phyloP scores from a whole-genome alignment of 108 stramenopile species.

The Phaeodactylum tricornutum region DNA sequence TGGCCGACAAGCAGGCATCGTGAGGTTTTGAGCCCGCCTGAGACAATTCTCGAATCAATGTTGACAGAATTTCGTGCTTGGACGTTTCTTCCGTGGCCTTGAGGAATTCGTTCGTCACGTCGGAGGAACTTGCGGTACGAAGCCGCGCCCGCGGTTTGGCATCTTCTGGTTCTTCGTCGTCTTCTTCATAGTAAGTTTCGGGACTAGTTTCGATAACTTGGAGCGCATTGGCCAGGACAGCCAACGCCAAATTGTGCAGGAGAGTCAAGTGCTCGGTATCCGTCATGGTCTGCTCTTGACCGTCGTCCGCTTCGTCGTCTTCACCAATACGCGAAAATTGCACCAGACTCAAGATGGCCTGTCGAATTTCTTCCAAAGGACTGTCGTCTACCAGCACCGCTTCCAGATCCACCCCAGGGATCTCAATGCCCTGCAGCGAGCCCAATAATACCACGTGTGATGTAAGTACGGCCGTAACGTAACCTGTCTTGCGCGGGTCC shows the following conservation, averaged over 20 bases:
- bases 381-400: conserved; percentile 54
- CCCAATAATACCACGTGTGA: conserved; percentile 71
- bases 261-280: conserved; percentile 50
- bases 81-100: conserved; percentile 50
- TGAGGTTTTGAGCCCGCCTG: conserved; percentile 73
- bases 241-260: conserved; percentile 73
- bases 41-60: conserved; percentile 61
- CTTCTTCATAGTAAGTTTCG: conserved; percentile 4
- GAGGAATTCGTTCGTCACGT: conserved; percentile 46
- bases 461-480: conserved; percentile 68
- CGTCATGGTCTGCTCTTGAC: conserved; percentile 16
- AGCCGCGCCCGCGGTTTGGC: conserved; percentile 24
- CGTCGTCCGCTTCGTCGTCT: conserved; percentile 35
- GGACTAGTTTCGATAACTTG: conserved; percentile 49
- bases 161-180: conserved; percentile 31
- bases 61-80: conserved; percentile 58
- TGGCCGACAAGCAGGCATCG: conserved; percentile 75
- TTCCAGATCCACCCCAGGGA: conserved; percentile 29
- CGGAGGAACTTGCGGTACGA: conserved; percentile 24
- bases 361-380: conserved; percentile 70
- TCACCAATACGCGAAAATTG: conserved; percentile 62
- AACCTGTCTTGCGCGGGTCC: conserved; percentile 66
- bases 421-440: conserved; percentile 29
- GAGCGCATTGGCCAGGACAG: conserved; percentile 74
- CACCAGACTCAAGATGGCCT: conserved; percentile 65